Conservation (phyloP, 1,284 basidiomycete genomes). For the Xanthoconium separans region DNA sequence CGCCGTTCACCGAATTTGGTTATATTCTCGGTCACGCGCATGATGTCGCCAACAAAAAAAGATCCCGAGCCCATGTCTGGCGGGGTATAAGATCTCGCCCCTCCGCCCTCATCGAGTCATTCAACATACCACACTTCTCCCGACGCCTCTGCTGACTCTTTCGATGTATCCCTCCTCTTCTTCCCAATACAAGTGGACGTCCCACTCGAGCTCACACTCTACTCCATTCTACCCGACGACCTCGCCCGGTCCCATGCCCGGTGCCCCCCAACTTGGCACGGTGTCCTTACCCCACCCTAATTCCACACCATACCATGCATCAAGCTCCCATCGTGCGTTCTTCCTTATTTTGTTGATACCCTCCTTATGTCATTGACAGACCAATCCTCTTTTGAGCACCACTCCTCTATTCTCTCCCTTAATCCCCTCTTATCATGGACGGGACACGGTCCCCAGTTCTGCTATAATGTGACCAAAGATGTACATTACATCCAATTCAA, state of each 20-base stretch:
- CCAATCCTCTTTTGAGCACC: neutral
- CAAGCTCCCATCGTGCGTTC: slow-evolving; percentile 17
- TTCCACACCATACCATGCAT: slow-evolving; percentile 16
- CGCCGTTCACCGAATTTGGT: slow-evolving; percentile 21
- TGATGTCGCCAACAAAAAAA: slow-evolving; percentile 14
- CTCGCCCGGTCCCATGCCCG: slow-evolving; percentile 24
- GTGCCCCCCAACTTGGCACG: slow-evolving; percentile 26
- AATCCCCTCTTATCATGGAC: slow-evolving; percentile 29
- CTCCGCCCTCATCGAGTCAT: slow-evolving; percentile 16
- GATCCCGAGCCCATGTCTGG: slow-evolving; percentile 17
- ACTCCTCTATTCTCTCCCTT: slow-evolving; percentile 23
- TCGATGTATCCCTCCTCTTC: slow-evolving; percentile 22
- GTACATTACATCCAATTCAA: slow-evolving; percentile 22
- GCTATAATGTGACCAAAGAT: slow-evolving; percentile 30
- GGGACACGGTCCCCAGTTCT: slow-evolving; percentile 12
- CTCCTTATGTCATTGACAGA: slow-evolving; percentile 15
- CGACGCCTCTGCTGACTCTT: neutral
- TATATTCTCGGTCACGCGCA: slow-evolving; percentile 17
- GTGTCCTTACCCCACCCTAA: slow-evolving; percentile 35
- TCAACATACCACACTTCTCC: slow-evolving; percentile 13
- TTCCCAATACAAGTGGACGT: slow-evolving; percentile 25
- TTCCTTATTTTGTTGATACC: neutral
- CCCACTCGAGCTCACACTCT: slow-evolving; percentile 6
- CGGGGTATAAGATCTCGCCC: slow-evolving; percentile 29
- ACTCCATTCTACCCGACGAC: slow-evolving; percentile 12